A percentile compares a stretch with the other conserved stretches of the same genome.
Evolutionary conservation across 805 yeast species (phyloP).

Genomic region (Torulaspora indica): DNA sequence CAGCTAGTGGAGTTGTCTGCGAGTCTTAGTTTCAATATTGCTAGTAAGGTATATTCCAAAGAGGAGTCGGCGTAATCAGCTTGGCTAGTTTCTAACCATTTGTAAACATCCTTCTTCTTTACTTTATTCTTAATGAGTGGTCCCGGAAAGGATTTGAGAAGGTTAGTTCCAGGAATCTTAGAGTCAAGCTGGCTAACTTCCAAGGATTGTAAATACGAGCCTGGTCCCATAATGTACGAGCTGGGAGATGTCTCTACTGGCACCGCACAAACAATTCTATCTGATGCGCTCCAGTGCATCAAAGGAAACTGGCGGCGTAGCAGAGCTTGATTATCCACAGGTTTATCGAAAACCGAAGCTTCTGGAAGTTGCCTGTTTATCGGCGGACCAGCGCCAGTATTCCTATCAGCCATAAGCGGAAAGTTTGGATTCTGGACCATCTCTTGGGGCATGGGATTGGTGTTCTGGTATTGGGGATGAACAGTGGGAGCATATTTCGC

Average conservation of each 20-base stretch:
- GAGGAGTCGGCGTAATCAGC: slow-evolving; percentile 21
- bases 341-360: slow-evolving; percentile 4
- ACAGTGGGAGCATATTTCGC: slow-evolving; percentile 41
- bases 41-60: slow-evolving; percentile 23
- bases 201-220: slow-evolving; percentile 26
- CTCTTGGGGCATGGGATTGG: slow-evolving; percentile 6
- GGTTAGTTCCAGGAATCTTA: slow-evolving; percentile 33
- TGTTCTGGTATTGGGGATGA: slow-evolving; percentile 28
- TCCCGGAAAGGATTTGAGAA: slow-evolving; percentile 37
- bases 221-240: slow-evolving; percentile 33
- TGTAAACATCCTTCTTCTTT: slow-evolving; percentile 61
- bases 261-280: slow-evolving; percentile 42
- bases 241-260: slow-evolving; percentile 33
- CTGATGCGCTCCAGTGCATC: slow-evolving; percentile 57
- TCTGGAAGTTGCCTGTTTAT: background rate
- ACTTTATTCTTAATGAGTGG: slow-evolving; percentile 55
- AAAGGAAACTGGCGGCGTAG: slow-evolving; percentile 67
- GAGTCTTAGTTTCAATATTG: slow-evolving; percentile 26
- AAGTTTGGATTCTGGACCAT: background rate
- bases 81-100: slow-evolving; percentile 52
- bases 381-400: background rate
- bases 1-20: slow-evolving; percentile 27
- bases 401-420: background rate
- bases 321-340: slow-evolving; percentile 50
- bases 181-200: slow-evolving; percentile 37